Base-by-base conservation (phyloP, 106 monocot genomes). In the Gastrodia elata region DNA sequence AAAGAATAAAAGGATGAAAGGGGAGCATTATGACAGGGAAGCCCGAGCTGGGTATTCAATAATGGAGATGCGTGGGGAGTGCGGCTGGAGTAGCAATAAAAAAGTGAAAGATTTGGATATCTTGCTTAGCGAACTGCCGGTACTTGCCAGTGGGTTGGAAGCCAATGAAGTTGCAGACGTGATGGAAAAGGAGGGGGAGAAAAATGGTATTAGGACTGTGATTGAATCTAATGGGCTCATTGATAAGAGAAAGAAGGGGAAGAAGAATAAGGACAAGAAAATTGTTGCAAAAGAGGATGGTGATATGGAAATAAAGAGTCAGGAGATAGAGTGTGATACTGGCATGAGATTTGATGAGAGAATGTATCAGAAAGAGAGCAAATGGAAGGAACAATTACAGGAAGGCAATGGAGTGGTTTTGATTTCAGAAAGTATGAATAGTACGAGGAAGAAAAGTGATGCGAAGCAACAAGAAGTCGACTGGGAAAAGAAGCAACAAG, bases 111-210 rank as follows among this genome's bases (percentile, higher is more conserved):
- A 5, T 26, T 44, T 18, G 39, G 33, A 3, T 6, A 5, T n/a
- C n/a, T n/a, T n/a, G n/a, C n/a, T n/a, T n/a, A n/a, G n/a, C n/a
- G n/a, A n/a, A n/a, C n/a, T n/a, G n/a, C n/a, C n/a, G n/a, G n/a
- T n/a, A n/a, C n/a, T n/a, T n/a, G n/a, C n/a, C 4, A 2, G 1
- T 24, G 2, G 5, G 6, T 37, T n/a, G 10, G 68, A 25, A 39
- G 39, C 39, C 25, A 39, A 74, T 37, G 52, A 11, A 16, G 58
- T 39, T 42, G 16, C 15, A 8, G 61, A 39, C 4, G 39, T 37
- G 39, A 59, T 44, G 32, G 59, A 41, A 57, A 43, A 71, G 39
- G 58, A 74, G n/a, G 32, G 42, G 38, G 25, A 43, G 74, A 28
- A 34, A 39, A 24, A 33, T 40, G 11, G 28, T 48, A 30, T 64